These are phyloP conservation scores for Epichloe amarillans DNA, from an alignment of 2,329 filamentous ascomycete species.

Conservation along the genomic window DNA sequence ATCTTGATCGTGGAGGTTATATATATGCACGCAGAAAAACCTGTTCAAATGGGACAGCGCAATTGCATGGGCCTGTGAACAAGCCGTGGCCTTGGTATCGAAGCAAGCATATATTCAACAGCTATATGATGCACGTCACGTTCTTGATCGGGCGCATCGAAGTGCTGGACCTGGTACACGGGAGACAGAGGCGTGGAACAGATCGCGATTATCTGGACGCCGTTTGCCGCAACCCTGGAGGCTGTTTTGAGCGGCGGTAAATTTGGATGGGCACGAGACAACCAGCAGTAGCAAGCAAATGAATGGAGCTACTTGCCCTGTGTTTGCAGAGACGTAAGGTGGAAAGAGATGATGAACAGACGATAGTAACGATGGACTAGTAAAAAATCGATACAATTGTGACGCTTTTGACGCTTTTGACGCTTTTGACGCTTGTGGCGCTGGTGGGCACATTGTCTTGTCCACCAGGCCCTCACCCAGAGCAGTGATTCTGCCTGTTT, in stretches of 20 bases:
- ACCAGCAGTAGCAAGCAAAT: slow-evolving; percentile 4
- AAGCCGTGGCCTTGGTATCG: not conserved
- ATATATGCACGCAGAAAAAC: not conserved
- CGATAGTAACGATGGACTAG: not conserved
- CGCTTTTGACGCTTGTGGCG: not conserved
- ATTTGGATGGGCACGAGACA: slow-evolving; percentile 12
- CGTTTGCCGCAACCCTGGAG: not conserved
- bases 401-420: not conserved
- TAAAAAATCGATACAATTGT: not conserved
- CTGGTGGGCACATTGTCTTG: not conserved
- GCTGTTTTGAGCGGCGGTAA: not conserved
- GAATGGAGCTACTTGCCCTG: not conserved
- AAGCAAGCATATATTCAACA: not conserved
- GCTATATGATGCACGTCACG: not conserved
- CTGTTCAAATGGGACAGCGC: not conserved
- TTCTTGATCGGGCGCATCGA: not conserved
- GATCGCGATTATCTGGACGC: not conserved
- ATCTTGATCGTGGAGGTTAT: not conserved
- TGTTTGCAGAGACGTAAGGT: not conserved
- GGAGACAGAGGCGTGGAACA: not conserved
- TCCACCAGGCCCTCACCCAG: not conserved
- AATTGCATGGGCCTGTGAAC: not conserved
- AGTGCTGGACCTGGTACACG: not conserved
- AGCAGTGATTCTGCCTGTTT: slow-evolving; percentile 15
- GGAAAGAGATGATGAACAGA: not conserved